Base-by-base conservation (phyloP, 2,329 filamentous ascomycete genomes). In the Neofusicoccum parvum region DNA sequence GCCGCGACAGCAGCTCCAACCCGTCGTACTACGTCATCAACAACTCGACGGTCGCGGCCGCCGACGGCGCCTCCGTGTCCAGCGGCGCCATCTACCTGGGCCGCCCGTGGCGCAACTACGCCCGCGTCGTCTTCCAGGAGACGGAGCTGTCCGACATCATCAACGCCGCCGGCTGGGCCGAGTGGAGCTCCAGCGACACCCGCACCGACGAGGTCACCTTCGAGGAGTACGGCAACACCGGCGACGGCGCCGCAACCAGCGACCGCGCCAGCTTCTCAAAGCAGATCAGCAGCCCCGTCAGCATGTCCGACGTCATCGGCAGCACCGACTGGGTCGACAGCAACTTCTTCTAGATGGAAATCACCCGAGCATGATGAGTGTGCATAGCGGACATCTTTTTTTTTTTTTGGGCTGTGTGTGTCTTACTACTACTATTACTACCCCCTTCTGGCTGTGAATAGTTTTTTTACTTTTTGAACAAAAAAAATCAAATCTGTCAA, bases 141-240 rank as follows among this genome's bases (percentile, higher is more conserved):
- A 83, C 82, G 0, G 72, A 73, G 27, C 75, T 90, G 73, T 79
- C 78, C 5, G 73, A 77, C 34, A 84, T 88, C n/a, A 81, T 90
- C 69, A 86, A 87, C 70, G 67, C 80, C 0, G 82, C 81, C 0
- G 87, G 87, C 0, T 89, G 87, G 86, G 72, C 5, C 74, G 74
- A 36, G 6, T 53, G 46, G 64, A 39, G 14, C 74, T 82, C 46
- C 15, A 10, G 9, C 32, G 82, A 87, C 1, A 72, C 54, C 34
- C 23, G 60, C 15, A 56, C 65, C 51, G 27, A 67, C 58, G 34
- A 48, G 39, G 66, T 65, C 32, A 14, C 14, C 5, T 66, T 66
- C 41, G 64, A 7, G 11, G 87, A 88, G 77, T 88, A 83, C 69
- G 74, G 69, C 11, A 89, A 89, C 73, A 80, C 80, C 0, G 87